phyloP scores from a whole-genome alignment of 2,329 filamentous ascomycete genomes.

The Pseudophaeomoniella oleicola region DNA sequence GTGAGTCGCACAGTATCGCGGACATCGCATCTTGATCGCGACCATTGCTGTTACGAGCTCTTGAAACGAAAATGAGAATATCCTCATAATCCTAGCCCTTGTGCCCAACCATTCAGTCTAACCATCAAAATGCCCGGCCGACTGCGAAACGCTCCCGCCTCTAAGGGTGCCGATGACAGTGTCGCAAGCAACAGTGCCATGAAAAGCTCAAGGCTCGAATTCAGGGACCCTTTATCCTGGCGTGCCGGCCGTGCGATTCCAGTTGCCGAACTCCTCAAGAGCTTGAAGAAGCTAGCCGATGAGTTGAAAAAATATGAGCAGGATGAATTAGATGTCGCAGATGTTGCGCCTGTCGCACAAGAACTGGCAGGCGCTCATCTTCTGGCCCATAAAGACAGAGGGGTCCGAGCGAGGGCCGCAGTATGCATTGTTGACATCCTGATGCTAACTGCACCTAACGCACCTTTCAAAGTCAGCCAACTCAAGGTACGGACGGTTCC shows the following conservation, averaged over 20 bases:
- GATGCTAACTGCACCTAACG: conserved; percentile 82
- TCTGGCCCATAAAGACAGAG: conserved; percentile 80
- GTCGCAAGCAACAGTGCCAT: conserved; percentile 7
- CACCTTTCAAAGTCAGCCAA: conserved; percentile 79
- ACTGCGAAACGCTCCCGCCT: conserved; percentile 5
- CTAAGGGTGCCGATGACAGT: conserved; percentile 5
- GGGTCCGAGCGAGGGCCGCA: conserved; percentile 76
- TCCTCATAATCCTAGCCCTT: no score
- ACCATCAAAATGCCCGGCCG: conserved; percentile 9
- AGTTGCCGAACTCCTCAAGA: conserved; percentile 64
- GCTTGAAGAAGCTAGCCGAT: conserved; percentile 65
- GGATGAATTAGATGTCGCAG: conserved; percentile 68
- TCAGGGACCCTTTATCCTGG: conserved; percentile 81
- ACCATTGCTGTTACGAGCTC: no score
- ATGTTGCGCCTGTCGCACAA: conserved; percentile 69
- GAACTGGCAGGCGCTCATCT: conserved; percentile 72
- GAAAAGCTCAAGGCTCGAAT: conserved; percentile 40
- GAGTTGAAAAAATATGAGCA: conserved; percentile 81
- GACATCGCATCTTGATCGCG: no score
- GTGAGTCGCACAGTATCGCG: no score
- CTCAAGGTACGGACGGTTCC: conserved; percentile 54
- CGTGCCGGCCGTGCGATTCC: conserved; percentile 80
- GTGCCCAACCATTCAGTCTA: no score
- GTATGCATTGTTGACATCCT: conserved; percentile 89
- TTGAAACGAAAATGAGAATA: no score